Conservation (phyloP, 2,329 filamentous ascomycete genomes). For the Fusarium albidum region DNA sequence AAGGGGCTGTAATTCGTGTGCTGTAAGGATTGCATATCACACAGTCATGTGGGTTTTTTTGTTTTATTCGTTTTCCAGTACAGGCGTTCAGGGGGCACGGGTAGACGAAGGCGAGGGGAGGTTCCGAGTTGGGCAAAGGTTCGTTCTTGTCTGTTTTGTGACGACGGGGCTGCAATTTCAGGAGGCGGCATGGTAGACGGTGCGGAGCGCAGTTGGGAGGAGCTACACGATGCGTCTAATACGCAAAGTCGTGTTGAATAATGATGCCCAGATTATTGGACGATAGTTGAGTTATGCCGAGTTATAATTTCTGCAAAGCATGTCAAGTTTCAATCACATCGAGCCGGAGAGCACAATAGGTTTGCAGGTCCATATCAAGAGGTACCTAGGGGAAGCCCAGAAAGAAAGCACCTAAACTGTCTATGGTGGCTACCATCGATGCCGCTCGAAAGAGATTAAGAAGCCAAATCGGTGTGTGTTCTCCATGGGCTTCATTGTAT, state of each 20-base stretch:
- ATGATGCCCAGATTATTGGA: background rate
- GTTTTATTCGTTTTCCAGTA: constrained; percentile 30
- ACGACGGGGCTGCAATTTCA: constrained; percentile 8
- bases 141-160: constrained; percentile 18
- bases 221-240: constrained; percentile 33
- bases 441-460: too few species aligned
- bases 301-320: too few species aligned
- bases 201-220: constrained; percentile 4
- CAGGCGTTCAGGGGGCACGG: constrained; percentile 34
- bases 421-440: too few species aligned
- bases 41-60: constrained; percentile 33
- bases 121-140: constrained; percentile 12
- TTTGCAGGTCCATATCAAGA: too few species aligned
- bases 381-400: too few species aligned
- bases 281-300: too few species aligned
- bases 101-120: constrained; percentile 30
- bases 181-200: constrained; percentile 23
- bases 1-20: constrained; percentile 21
- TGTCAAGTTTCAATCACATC: too few species aligned
- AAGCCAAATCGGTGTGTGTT: too few species aligned
- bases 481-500: too few species aligned
- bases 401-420: too few species aligned
- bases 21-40: constrained; percentile 37
- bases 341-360: too few species aligned
- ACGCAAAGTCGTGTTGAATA: constrained; percentile 13